Conservation (phyloP, 2,329 filamentous ascomycete genomes). For the Trichoderma sp. region DNA sequence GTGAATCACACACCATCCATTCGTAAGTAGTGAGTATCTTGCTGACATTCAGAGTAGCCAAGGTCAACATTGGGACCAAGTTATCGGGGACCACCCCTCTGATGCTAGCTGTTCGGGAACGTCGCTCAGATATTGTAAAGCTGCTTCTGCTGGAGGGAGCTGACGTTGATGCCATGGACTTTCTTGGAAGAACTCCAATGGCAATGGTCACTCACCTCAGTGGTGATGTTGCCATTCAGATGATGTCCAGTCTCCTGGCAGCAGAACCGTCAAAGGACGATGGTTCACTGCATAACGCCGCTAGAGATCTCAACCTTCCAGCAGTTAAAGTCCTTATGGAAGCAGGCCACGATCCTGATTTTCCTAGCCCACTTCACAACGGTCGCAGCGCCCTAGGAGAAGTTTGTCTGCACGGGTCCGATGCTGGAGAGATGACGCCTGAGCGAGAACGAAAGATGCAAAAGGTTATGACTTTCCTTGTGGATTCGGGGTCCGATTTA, state of each 20-base stretch:
- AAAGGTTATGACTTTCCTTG: slow-evolving; percentile 54
- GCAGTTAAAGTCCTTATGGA: slow-evolving; percentile 56
- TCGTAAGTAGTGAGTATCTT: background rate
- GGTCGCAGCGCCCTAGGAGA: slow-evolving; percentile 64
- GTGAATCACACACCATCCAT: slow-evolving; percentile 17
- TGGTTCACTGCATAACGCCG: slow-evolving; percentile 64
- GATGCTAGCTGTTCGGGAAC: slow-evolving; percentile 56
- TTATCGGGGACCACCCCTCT: slow-evolving; percentile 55
- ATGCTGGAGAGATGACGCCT: slow-evolving; percentile 42
- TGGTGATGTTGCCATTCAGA: slow-evolving; percentile 50
- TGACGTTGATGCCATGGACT: slow-evolving; percentile 58
- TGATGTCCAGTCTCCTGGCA: slow-evolving; percentile 54
- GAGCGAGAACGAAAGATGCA: slow-evolving; percentile 54
- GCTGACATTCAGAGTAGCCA: slow-evolving; percentile 40
- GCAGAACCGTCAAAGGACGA: slow-evolving; percentile 59
- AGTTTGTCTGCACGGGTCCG: slow-evolving; percentile 56
- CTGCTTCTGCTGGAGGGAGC: slow-evolving; percentile 56
- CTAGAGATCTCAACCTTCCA: slow-evolving; percentile 55
- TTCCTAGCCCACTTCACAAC: slow-evolving; percentile 59
- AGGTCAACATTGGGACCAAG: slow-evolving; percentile 54
- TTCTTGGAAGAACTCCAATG: slow-evolving; percentile 55
- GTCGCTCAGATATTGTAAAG: slow-evolving; percentile 56
- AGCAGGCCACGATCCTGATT: slow-evolving; percentile 61
- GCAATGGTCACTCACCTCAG: slow-evolving; percentile 57
- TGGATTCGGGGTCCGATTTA: slow-evolving; percentile 56